Evolutionary conservation across 352 stramenopile genomes (phyloP), one percentile per base, ranked within the genome.

Genomic region (Phytopythium helicoides): DNA sequence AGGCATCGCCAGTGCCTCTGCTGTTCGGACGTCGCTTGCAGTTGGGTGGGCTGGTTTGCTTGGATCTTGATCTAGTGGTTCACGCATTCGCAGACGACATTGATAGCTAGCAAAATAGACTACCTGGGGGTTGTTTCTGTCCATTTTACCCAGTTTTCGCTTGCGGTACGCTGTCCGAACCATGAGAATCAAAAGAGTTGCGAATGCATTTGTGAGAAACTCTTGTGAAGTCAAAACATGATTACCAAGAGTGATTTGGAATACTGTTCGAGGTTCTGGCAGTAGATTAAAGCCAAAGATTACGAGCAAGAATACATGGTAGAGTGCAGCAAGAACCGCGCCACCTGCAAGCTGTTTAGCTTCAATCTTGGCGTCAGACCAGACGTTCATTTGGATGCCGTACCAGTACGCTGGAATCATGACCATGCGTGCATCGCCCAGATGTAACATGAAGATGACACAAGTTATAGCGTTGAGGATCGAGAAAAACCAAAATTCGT

Each of bases 401-500:
- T 58, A 51, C 53, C 56, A 71, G 15, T 65, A 50, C 15, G 54
- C 34, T 0, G 49, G 36, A 4, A 39, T 36, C 14, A 73, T 36
- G 35, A 53, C 11, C 39, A 54, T 28, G 15, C 64, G 46, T 8
- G 48, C 10, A 40, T 78, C 68, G 0, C 36, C 33, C 3, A 78
- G 31, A n/a, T 64, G 44, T 6, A 53, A 1, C 3, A 45, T 41
- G 34, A 70, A 58, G 10, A 73, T 31, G 1, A 50, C 10, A 12
- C 54, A 56, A 3, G 55, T 57, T 3, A 52, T n/a, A 1, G 47
- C 18, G 28, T 61, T 65, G 8, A 68, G 33, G 8, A 54, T 31
- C 22, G 64, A 51, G 44, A 75, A 70, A 56, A 74, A 73, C 62
- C 64, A 78, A 33, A 72, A 70, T 37, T 78, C 68, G 62, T 78